Evolutionary conservation across 805 yeast genomes (phyloP), one percentile per base, ranked within the genome.

Genomic region (Teunomyces cretensis): DNA sequence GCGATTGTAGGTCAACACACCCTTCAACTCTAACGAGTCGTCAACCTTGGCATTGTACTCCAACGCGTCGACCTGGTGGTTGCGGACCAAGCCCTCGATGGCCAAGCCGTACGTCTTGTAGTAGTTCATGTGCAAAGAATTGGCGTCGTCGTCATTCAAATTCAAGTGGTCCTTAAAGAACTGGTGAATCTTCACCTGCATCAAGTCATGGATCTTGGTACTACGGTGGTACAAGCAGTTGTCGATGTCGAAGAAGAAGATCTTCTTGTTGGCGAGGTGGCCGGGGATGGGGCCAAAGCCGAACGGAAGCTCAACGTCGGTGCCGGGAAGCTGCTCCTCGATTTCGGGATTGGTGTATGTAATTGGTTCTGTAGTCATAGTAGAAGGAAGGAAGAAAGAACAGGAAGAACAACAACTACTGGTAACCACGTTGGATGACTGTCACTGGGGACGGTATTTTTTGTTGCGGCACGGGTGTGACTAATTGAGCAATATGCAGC

Each of bases 91-190:
- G 0, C 99, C 99, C 64, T 92, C 96, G 42, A 92, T 80, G 0
- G 98, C 97, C 48, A 92, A 74, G 1, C 99, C 99, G 58, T 90
- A 92, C 38, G 86, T 84, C 55, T 80, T 80, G 62, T 92, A 94
- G 68, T 92, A 92, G 50, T 75, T 75, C 61, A 72, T 69, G 60
- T 89, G 96, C 49, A 94, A 72, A 16, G 68, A 57, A 45, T 75
- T 77, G 1, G 99, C 98, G 9, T 85, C 89, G 36, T 82, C 85
- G 51, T 83, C 89, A 39, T 74, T 70, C 33, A 92, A 67, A 14
- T 72, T 59, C 42, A 92, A 72, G 39, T 76, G 74, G 44, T 76
- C 75, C 55, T 82, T 84, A 70, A 94, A 89, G 65, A 86, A 92
- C 39, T 84, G 70, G 52, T 88, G 92, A 54, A 94, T 92, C 49